Base-by-base conservation (phyloP, 2,329 filamentous ascomycete species). In the Cladobotryum mycophilum region DNA sequence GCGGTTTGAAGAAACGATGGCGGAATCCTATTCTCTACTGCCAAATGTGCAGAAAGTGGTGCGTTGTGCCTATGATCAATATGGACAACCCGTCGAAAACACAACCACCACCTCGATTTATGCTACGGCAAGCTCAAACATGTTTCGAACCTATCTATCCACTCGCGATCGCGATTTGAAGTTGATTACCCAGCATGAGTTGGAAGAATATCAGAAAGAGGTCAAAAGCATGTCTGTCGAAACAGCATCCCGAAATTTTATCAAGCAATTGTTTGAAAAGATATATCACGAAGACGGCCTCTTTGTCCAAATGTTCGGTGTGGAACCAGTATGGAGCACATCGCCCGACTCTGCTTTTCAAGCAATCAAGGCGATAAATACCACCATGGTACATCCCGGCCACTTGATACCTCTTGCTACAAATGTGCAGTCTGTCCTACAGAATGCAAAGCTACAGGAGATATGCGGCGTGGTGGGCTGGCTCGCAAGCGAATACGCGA, bases 261-360 rank as follows among this genome's bases (percentile, higher is more conserved):
- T 82, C 55, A 82, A 82, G 60, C 79, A 82, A 61, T 75, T 71
- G 48, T 81, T 82, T 49, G 80, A 83, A 58, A 73, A 78, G 22
- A 74, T 79, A 2, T 79, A 76, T 57, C 75, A 76, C 51, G 80
- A 83, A 58, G 71, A 75, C 22, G 69, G 65, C 17, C 62, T 83
- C 3, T 81, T 83, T 52, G 60, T 69, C 33, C 77, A 73, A 53
- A 68, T 82, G n/a, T 82, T 83, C 54, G 70, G 71, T 20, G 67
- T 82, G 37, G 77, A 81, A 42, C 73, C 78, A 1, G 69, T 74
- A 18, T 81, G 78, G 66, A 79, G 70, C 55, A 68, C 68, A 1
- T 68, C 76, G 18, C 55, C 65, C 0, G 72, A 73, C 36, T 81
- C 79, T 1, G 78, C 73, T 1, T 82, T 79, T 52, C 69, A 70